Base-by-base conservation (phyloP, 306 rosid genomes). In the Gynostemma pentaphyllum region DNA sequence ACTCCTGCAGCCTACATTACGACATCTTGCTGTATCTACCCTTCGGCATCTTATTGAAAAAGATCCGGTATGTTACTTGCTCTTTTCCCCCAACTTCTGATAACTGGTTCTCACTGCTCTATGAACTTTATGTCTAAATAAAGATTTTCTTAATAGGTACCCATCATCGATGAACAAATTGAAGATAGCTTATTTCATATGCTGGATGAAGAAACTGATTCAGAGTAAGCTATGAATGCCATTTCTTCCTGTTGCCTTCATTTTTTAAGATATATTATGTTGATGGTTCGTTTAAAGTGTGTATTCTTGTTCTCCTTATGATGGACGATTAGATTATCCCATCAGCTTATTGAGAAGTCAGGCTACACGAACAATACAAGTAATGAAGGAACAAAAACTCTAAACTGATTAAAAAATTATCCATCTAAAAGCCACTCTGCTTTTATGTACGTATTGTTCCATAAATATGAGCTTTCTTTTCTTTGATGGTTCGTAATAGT, bases 171-270 rank as follows among this genome's bases (percentile, higher is more conserved):
- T 49, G 98, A 88, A 78, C 90, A 88, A 75, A 88, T 88, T 69
- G 98, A 92, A 75, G 98, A 88, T 71, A 79, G 75, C 66, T 72
- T 92, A 56, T 92, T 92, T 86, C 81, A 74, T 75, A 88, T 92
- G 96, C 85, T 92, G 76, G 96, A 92, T 73, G 98, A 92, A 74
- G 98, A 92, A 87, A 92, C 98, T 62, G 94, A 92, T 81, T 74
- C 95, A 23, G 95, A 90, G 97, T 90, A 87, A 39, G 89, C 77
- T 45, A 9, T 72, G 62, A 53, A 46, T 54, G 65, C 50, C 30
- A 30, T 45, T n/a, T 16, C 32, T 53, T 37, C 30, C 15, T 42
- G 50, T 27, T 68, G 50, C 61, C 22, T 54, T 62, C 19, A 66
- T 59, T 68, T 30, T 62, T 37, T 9, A 42, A 52, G n/a, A 15